Evolutionary conservation across 176 grass and related monocot species (phyloP), one percentile per base, ranked within the genome.

Genomic region (Dendrocalamus sinicus): DNA sequence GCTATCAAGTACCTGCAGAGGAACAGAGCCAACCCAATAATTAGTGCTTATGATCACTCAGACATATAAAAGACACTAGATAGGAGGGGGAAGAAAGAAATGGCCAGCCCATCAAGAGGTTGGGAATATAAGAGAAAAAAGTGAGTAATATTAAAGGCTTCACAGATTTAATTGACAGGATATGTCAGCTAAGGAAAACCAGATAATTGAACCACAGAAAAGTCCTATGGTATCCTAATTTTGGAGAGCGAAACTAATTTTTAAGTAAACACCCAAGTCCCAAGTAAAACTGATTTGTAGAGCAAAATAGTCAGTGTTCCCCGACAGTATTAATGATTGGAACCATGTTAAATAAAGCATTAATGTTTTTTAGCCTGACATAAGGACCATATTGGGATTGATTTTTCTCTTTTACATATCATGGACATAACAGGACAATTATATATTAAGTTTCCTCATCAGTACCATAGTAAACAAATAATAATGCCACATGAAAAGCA

Each of bases 1-100:
- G 91, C 87, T 44, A 89, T 92, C 87, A 89, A 84, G 71, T 92
- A 89, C 84, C 91, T 92, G 91, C 61, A 46, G 72, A 39, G 0
- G 57, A 78, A 69, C 4, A 92, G 15, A 82, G 28, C 17, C 58
- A 83, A 57, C 19, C 23, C 39, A 0, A 11, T 53, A 70, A 55
- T 62, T 81, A 80, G 59, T 70, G 14, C 20, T 28, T 39, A 32
- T 40, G 35, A 24, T 47, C 64, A 57, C 26, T 58, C 46, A 15
- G 64, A 46, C 59, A 19, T 26, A 76, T 39, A 57, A 57, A 45
- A 81, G n/a, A 60, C 8, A 65, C 39, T 22, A 6, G 9, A 41
- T 67, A 20, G 58, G 12, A 37, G 1, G 20, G 19, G 12, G 63
- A 51, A 19, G 0, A 79, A 46, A 41, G 30, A 60, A 72, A 47